Evolutionary conservation across 2,329 filamentous ascomycete genomes (phyloP), one percentile per base, ranked within the genome.

Genomic region (Cadophora sp.): DNA sequence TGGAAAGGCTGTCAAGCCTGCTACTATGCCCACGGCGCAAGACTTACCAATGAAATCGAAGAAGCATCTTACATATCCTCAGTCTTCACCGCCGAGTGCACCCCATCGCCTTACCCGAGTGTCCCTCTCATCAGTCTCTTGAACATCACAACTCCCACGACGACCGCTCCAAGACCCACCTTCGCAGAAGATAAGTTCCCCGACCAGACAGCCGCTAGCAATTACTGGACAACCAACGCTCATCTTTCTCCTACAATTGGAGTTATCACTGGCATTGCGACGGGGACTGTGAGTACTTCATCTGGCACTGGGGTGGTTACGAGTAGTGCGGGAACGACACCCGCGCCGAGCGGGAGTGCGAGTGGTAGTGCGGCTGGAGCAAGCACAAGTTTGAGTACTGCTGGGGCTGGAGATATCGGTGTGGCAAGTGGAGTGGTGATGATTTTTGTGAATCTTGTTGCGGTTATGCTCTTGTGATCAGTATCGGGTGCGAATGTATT

Each of bases 381-480:
- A 1, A 48, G 16, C 9, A 29, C 22, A 3, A 48, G 12, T n/a
- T 11, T 14, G 16, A 62, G 59, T 16, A 62, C 59, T 9, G 59
- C 59, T 24, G 59, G 37, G 40, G 59, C 12, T 48, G 59, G 22
- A 0, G 37, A 62, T 29, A 1, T 48, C 24, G 37, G 19, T 8
- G 40, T 48, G n/a, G 37, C 16, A 14, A 29, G 37, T 34, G 59
- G 59, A 6, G 6, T 48, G 9, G 37, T 62, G 2, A n/a, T 62
- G 37, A 40, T 62, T 16, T 24, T 62, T 46, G 59, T 62, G n/a
- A 62, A 62, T 50, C 24, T 62, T 5, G 59, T 62, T n/a, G 59
- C 37, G 9, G 59, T 62, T 8, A 62, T 62, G 40, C 59, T 62
- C 27, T 14, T 62, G 37, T 62, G 59, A 62, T 1, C 31, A 22